Conservation (phyloP, 192 early-diverging fungal species). For the Chytriomyces hyalinus region DNA sequence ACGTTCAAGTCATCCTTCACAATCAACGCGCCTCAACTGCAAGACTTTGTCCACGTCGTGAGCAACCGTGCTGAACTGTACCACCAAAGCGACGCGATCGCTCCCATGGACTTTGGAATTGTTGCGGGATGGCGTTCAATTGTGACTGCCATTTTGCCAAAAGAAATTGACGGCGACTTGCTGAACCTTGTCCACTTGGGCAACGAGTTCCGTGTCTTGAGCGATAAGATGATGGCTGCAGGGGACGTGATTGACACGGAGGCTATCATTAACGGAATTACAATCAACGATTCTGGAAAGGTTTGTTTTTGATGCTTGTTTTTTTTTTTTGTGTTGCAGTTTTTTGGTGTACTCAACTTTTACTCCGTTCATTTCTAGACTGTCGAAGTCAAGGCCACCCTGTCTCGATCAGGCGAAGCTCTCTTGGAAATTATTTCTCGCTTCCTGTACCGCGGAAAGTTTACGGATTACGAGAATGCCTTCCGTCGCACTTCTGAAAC, state of each 20-base stretch:
- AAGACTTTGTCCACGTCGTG: constrained; percentile 77
- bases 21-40: constrained; percentile 67
- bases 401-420: constrained; percentile 63
- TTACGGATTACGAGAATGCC: constrained; percentile 85
- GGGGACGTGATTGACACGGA: constrained; percentile 86
- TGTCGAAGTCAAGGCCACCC: constrained; percentile 83
- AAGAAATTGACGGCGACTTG: constrained; percentile 92
- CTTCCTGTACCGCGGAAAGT: constrained; percentile 93
- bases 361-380: constrained; percentile 41
- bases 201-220: constrained; percentile 89
- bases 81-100: constrained; percentile 31
- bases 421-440: constrained; percentile 85
- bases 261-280: constrained; percentile 83
- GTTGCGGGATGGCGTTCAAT: constrained; percentile 89
- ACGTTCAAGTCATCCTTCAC: constrained; percentile 67
- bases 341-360: no score
- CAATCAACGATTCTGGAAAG: constrained; percentile 90
- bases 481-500: constrained; percentile 86
- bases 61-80: constrained; percentile 72
- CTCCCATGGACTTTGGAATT: constrained; percentile 95
- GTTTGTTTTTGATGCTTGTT: constrained; percentile 3
- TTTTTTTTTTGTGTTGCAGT: constrained; percentile 1
- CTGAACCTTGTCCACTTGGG: constrained; percentile 90
- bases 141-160: constrained; percentile 89
- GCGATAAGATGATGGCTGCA: constrained; percentile 72